Evolutionary conservation across 2,329 filamentous ascomycete species (phyloP), one percentile per base, ranked within the genome.

Genomic region (Phaeosphaeriaceae sp.): DNA sequence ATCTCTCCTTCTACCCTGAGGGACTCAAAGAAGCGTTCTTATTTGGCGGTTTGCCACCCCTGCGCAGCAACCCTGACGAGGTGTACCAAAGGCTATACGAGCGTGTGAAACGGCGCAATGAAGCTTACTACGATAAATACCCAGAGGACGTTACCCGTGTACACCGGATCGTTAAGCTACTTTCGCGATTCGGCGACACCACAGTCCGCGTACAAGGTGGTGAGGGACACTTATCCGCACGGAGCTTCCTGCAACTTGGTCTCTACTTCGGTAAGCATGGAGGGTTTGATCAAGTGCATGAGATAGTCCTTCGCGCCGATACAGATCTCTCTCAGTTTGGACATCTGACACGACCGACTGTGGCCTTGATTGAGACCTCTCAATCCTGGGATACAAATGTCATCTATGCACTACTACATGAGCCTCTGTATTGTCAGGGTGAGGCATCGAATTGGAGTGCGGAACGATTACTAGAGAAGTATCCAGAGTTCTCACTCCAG

Each of bases 361-460:
- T 96, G 3, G 77, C 83, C 3, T 77, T 81, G 0, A 77, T 96
- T 18, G 91, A 96, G 69, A 74, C 79, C 16, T 82, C 83, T 42
- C 81, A 86, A 2, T 78, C 81, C 2, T 92, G 91, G 64, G 92
- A 97, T 65, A 82, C 84, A 33, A 85, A 86, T 59, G 85, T 93
- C 47, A 84, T 97, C 52, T 97, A 97, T 69, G 88, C 89, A 18
- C 79, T 97, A 32, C 77, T 97, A 2, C 93, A 97, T 68, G 93
- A 97, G 73, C 81, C 89, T 6, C 87, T 92, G 60, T 97, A 97
- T 78, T 93, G 88, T 70, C 84, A 89, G 71, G 83, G 84, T 52
- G 83, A 78, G 50, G 67, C 66, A 7, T 87, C 90, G 2, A 82
- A 84, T 48, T 96, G 92, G 92, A 86, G 90, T 5, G 88, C 89